Conservation (phyloP, 495 filamentous ascomycete species). For the Hypoxylon perforatum region DNA sequence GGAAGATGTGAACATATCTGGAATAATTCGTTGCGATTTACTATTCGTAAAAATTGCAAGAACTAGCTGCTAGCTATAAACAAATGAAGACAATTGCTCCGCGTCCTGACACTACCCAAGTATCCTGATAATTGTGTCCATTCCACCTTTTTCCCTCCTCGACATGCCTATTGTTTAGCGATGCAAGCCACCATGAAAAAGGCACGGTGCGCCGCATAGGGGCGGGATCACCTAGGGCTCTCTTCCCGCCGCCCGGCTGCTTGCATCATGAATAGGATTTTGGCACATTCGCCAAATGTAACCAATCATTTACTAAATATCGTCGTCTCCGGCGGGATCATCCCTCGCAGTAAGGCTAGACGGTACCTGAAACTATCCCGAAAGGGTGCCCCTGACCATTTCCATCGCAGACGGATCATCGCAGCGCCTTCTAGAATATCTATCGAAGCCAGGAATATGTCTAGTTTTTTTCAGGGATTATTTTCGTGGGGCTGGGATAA, state of each 20-base stretch:
- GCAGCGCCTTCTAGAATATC: slow-evolving; percentile 44
- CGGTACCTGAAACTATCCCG: slow-evolving; percentile 32
- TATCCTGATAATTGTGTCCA: too few species aligned
- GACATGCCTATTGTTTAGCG: slow-evolving; percentile 33
- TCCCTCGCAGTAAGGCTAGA: slow-evolving; percentile 35
- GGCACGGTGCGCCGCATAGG: slow-evolving; percentile 42
- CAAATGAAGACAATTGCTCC: too few species aligned
- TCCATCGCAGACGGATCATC: slow-evolving; percentile 34
- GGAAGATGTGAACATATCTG: neutral
- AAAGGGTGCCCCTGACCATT: slow-evolving; percentile 31
- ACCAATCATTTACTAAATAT: slow-evolving; percentile 36
- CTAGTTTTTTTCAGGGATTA: slow-evolving; percentile 14
- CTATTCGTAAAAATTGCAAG: too few species aligned
- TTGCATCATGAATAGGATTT: slow-evolving; percentile 42
- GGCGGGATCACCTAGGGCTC: slow-evolving; percentile 38
- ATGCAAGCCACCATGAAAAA: slow-evolving; percentile 32
- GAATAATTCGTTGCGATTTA: slow-evolving; percentile 4
- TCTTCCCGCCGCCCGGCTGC: slow-evolving; percentile 40
- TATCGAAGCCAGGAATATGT: slow-evolving; percentile 35
- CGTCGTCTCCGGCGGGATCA: slow-evolving; percentile 23
- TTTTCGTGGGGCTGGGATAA: neutral
- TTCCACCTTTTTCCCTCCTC: neutral
- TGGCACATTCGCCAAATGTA: slow-evolving; percentile 42
- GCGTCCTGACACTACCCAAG: too few species aligned
- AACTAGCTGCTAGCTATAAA: too few species aligned